Evolutionary conservation across 371 early-diverging fungal genomes (phyloP).

Genomic region (Mucor piriformis): DNA sequence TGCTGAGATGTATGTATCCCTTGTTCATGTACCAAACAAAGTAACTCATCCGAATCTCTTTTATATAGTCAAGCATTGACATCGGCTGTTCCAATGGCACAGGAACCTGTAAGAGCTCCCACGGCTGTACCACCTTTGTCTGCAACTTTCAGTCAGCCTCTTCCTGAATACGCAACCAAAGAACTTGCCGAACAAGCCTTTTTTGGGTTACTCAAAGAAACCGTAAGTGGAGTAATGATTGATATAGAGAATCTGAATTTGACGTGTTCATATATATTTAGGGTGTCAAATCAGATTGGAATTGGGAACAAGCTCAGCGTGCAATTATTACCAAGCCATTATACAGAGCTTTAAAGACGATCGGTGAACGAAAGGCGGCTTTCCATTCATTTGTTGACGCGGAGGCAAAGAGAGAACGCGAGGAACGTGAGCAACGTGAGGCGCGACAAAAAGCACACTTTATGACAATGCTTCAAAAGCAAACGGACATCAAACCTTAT

Average conservation of each 20-base stretch:
- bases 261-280: slow-evolving; percentile 17
- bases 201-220: slow-evolving; percentile 68
- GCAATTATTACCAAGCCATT: slow-evolving; percentile 80
- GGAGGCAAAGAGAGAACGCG: slow-evolving; percentile 56
- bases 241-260: too few relatives aligned
- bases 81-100: not conserved
- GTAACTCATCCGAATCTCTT: not conserved
- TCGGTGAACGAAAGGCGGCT: slow-evolving; percentile 77
- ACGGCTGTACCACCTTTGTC: slow-evolving; percentile 2
- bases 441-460: slow-evolving; percentile 48
- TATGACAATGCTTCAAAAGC: slow-evolving; percentile 44
- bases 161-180: slow-evolving; percentile 64
- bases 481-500: slow-evolving; percentile 47
- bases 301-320: slow-evolving; percentile 92
- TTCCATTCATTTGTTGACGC: slow-evolving; percentile 75
- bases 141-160: slow-evolving; percentile 15
- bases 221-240: slow-evolving; percentile 53
- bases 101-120: not conserved
- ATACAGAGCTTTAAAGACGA: slow-evolving; percentile 84
- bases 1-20: slow-evolving; percentile 27
- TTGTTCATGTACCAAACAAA: not conserved
- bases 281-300: slow-evolving; percentile 81
- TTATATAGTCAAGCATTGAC: not conserved
- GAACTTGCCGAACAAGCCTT: slow-evolving; percentile 90
- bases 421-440: slow-evolving; percentile 46